Evolutionary conservation across 768 basidiomycete genomes (phyloP), one percentile per base, ranked within the genome.

Genomic region (Clitopilus hobsonii): DNA sequence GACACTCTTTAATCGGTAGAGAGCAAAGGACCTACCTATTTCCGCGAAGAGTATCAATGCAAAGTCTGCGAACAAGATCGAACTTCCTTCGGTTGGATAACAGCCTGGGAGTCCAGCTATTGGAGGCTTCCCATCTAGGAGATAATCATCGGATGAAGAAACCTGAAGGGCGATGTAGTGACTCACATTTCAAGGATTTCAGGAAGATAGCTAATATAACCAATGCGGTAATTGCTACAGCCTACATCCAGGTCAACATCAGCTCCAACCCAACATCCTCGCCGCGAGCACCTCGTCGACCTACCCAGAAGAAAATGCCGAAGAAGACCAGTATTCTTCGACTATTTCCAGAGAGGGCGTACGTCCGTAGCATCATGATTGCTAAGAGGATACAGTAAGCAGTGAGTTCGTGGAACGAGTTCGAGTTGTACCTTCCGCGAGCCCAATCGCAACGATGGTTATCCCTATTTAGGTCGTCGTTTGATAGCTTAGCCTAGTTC

Each of bases 331-430:
- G 49, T 5, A 59, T 20, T 25, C 29, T 38, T 14, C 58, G 49
- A 27, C 51, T 59, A 25, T 56, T 59, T 38, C 52, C 55, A 29
- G 49, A 59, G 2, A 59, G 29, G 20, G 54, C 58, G 23, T 56
- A 56, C 5, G 58, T 59, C 5, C 58, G 51, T 16, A 59, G 26
- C 7, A 59, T 26, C 36, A 59, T 51, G n/a, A 59, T 59, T 18
- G 49, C 58, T 59, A 20, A 4, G 10, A n/a, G 8, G 11, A 5
- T 6, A 16, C 41, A 41, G 1, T 30, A 22, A 4, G 26, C 28
- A 27, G 25, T 29, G 30, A 22, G 26, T 30, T 13, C 14, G 8
- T n/a, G 28, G 25, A 18, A 53, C 20, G 7, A 22, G 23, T 13
- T n/a, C 22, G 1, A 53, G 14, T 11, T n/a, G 24, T 20, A 56